These are phyloP conservation scores for Mycosphaerella sp. DNA, from an alignment of 2,329 filamentous ascomycete genomes.

Conservation along the genomic window DNA sequence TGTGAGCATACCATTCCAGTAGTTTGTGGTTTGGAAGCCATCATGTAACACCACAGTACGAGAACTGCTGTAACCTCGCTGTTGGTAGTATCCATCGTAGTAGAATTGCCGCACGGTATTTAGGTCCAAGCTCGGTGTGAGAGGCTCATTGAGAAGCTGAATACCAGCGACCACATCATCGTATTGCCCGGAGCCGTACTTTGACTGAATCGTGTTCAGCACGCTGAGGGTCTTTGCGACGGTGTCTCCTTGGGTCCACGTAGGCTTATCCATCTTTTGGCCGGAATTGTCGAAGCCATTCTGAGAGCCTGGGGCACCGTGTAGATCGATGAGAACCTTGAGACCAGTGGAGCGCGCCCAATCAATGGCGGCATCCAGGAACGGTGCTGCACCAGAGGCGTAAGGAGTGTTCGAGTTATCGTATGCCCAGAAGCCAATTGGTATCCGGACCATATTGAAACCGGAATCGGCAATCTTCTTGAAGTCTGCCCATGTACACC, in stretches of 20 bases:
- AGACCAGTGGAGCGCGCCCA: slow-evolving; percentile 50
- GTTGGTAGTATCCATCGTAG: slow-evolving; percentile 47
- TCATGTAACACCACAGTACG: slow-evolving; percentile 53
- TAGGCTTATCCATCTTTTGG: slow-evolving; percentile 37
- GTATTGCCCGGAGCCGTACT: slow-evolving; percentile 50
- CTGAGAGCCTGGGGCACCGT: slow-evolving; percentile 51
- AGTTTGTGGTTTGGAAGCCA: slow-evolving; percentile 47
- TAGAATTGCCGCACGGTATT: slow-evolving; percentile 49
- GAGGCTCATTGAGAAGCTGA: slow-evolving; percentile 53
- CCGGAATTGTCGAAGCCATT: slow-evolving; percentile 60
- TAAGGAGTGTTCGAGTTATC: slow-evolving; percentile 47
- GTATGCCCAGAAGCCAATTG: slow-evolving; percentile 56
- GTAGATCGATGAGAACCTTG: slow-evolving; percentile 54
- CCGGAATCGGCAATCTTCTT: slow-evolving; percentile 51
- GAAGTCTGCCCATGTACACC: slow-evolving; percentile 48
- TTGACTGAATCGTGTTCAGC: slow-evolving; percentile 51
- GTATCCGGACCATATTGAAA: slow-evolving; percentile 55
- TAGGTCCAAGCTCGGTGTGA: slow-evolving; percentile 42
- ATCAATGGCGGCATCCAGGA: slow-evolving; percentile 51
- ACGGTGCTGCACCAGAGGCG: slow-evolving; percentile 46
- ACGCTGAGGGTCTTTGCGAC: slow-evolving; percentile 49
- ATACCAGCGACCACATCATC: slow-evolving; percentile 55
- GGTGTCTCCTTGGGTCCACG: slow-evolving; percentile 45
- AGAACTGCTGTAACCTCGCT: slow-evolving; percentile 28
- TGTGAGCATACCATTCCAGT: slow-evolving; percentile 57